These are phyloP conservation scores for Euphrasia arctica DNA, from an alignment of 305 asterid species.

Conservation along the genomic window DNA sequence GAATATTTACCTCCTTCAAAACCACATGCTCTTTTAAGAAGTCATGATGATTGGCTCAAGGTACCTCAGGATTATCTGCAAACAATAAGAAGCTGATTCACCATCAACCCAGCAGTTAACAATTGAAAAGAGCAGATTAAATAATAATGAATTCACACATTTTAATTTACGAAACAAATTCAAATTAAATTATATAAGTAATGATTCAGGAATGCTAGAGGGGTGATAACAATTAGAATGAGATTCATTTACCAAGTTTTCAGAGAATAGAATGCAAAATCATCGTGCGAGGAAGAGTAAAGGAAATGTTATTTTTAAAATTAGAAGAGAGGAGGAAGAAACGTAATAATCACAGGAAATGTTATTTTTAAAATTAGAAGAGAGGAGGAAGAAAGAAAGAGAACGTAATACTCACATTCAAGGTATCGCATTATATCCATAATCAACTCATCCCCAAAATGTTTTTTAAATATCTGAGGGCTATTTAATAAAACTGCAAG, in stretches of 20 bases:
- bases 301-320: neutral
- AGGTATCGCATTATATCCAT: conserved; percentile 95
- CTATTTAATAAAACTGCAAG: conserved; percentile 88
- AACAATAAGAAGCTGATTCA: conserved; percentile 26
- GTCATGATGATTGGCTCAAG: conserved; percentile 75
- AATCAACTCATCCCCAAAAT: conserved; percentile 88
- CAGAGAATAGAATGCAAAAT: neutral
- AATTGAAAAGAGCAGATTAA: conserved; percentile 23
- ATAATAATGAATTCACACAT: conserved; percentile 7
- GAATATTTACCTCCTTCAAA: conserved; percentile 76
- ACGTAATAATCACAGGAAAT: too few relatives aligned
- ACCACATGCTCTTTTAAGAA: conserved; percentile 84
- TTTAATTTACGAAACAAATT: neutral
- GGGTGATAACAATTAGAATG: conserved; percentile 3
- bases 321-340: too few relatives aligned
- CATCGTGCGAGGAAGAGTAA: conserved; percentile 8
- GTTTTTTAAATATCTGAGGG: conserved; percentile 81
- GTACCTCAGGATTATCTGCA: conserved; percentile 87
- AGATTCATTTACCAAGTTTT: neutral
- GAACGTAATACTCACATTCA: conserved; percentile 66
- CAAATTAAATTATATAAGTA: conserved; percentile 4
- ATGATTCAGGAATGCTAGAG: conserved; percentile 7
- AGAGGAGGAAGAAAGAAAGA: neutral
- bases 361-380: conserved; percentile 1
- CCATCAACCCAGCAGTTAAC: conserved; percentile 23